Conservation (phyloP, 2,329 filamentous ascomycete species). For the Aspergillus brasiliensis region DNA sequence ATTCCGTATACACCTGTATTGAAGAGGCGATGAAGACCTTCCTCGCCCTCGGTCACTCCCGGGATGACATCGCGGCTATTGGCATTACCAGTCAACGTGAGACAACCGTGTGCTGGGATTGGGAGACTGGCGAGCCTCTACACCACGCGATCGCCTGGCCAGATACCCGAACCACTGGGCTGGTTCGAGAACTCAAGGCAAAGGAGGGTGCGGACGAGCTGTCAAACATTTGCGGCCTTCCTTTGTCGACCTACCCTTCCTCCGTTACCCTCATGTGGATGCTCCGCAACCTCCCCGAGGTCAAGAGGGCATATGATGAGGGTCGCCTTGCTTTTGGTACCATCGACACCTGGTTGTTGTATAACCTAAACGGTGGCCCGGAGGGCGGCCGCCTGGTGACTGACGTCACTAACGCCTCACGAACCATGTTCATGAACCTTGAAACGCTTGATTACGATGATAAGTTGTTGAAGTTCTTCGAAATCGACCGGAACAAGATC, state of each 20-base stretch:
- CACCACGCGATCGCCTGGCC: constrained; percentile 89
- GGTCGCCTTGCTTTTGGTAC: constrained; percentile 80
- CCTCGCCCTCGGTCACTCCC: constrained; percentile 66
- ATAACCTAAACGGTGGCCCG: constrained; percentile 73
- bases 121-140: constrained; percentile 74
- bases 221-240: constrained; percentile 73
- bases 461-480: constrained; percentile 75
- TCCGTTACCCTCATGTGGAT: constrained; percentile 85
- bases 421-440: constrained; percentile 95
- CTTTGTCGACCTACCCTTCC: constrained; percentile 84
- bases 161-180: constrained; percentile 74
- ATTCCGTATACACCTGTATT: constrained; percentile 77
- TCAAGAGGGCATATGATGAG: constrained; percentile 74
- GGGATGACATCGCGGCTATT: constrained; percentile 70
- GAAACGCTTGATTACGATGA: constrained; percentile 79
- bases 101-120: constrained; percentile 84
- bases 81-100: constrained; percentile 92
- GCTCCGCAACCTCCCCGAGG: constrained; percentile 68
- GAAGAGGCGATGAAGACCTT: constrained; percentile 74
- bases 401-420: constrained; percentile 82
- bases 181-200: constrained; percentile 76
- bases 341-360: constrained; percentile 85
- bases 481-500: constrained; percentile 70
- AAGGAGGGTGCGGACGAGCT: constrained; percentile 69
- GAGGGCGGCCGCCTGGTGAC: constrained; percentile 74